These are phyloP conservation scores for Lipomyces sp. DNA, from an alignment of 805 yeast species.

Conservation along the genomic window DNA sequence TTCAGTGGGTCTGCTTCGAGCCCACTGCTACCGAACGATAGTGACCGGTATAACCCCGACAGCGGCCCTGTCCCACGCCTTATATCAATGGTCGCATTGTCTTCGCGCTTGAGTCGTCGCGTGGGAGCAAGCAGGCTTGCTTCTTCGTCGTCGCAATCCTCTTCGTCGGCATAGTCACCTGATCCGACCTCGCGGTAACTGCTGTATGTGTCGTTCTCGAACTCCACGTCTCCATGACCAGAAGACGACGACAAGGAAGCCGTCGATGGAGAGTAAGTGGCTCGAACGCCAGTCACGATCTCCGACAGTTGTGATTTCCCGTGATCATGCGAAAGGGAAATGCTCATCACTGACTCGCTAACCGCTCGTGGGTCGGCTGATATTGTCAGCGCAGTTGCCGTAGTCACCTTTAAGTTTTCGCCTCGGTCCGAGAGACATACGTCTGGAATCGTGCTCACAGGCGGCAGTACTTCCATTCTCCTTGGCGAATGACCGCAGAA, in stretches of 20 bases:
- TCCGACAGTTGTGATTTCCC: not conserved
- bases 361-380: not conserved
- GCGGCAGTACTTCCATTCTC: not conserved
- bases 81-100: not conserved
- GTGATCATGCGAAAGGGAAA: not conserved
- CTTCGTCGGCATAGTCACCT: slow-evolving; percentile 15
- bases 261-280: not conserved
- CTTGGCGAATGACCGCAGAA: not conserved
- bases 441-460: not conserved
- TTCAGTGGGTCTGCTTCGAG: not conserved
- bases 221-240: not conserved
- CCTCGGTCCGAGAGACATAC: not conserved
- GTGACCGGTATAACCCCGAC: slow-evolving; percentile 21
- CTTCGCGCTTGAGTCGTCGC: not conserved
- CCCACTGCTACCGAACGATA: slow-evolving; percentile 19
- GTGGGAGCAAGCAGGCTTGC: not conserved
- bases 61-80: not conserved
- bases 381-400: not conserved
- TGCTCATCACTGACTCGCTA: not conserved
- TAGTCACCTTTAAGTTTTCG: not conserved
- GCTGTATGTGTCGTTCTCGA: slow-evolving; percentile 1
- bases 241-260: not conserved
- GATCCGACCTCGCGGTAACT: not conserved
- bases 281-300: not conserved
- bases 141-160: slow-evolving; percentile 13